phyloP scores from a whole-genome alignment of 768 basidiomycete species.

The Suillus fuscotomentosus region DNA sequence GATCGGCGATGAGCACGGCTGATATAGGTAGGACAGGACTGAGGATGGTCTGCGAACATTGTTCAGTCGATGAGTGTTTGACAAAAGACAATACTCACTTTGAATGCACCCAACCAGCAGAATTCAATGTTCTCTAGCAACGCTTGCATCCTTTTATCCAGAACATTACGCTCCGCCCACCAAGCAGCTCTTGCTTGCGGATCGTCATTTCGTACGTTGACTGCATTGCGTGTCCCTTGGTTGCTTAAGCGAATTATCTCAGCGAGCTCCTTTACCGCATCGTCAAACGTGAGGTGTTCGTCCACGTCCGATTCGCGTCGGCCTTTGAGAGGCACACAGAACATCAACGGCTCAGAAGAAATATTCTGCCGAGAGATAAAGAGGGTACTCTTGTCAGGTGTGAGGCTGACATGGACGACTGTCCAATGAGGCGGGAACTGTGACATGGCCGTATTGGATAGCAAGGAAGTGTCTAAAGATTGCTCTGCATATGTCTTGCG shows the following conservation, averaged over 20 bases:
- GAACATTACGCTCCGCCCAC: slow-evolving; percentile 79
- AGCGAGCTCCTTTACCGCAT: slow-evolving; percentile 68
- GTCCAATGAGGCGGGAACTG: slow-evolving; percentile 78
- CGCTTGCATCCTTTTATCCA: slow-evolving; percentile 76
- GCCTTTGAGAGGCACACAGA: slow-evolving; percentile 87
- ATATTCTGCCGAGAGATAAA: slow-evolving; percentile 79
- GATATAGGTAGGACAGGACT: slow-evolving; percentile 45
- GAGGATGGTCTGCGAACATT: slow-evolving; percentile 54
- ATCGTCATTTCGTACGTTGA: slow-evolving; percentile 66
- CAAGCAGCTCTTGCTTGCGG: slow-evolving; percentile 65
- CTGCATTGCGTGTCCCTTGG: slow-evolving; percentile 69
- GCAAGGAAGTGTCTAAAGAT: slow-evolving; percentile 34
- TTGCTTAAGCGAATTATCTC: slow-evolving; percentile 84
- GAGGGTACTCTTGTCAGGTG: slow-evolving; percentile 79
- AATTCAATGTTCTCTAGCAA: slow-evolving; percentile 87
- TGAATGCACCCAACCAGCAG: slow-evolving; percentile 97
- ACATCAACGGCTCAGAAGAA: slow-evolving; percentile 62
- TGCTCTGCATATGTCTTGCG: slow-evolving; percentile 53
- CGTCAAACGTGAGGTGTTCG: slow-evolving; percentile 72
- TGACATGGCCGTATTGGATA: slow-evolving; percentile 41
- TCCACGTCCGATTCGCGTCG: slow-evolving; percentile 74
- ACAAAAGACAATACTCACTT: slow-evolving; percentile 50
- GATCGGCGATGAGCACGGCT: slow-evolving; percentile 46
- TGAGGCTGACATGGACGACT: slow-evolving; percentile 78
- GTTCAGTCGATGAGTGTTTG: background rate